phyloP scores from a whole-genome alignment of 2,329 filamentous ascomycete genomes.

The Albophoma yamanashiensis region DNA sequence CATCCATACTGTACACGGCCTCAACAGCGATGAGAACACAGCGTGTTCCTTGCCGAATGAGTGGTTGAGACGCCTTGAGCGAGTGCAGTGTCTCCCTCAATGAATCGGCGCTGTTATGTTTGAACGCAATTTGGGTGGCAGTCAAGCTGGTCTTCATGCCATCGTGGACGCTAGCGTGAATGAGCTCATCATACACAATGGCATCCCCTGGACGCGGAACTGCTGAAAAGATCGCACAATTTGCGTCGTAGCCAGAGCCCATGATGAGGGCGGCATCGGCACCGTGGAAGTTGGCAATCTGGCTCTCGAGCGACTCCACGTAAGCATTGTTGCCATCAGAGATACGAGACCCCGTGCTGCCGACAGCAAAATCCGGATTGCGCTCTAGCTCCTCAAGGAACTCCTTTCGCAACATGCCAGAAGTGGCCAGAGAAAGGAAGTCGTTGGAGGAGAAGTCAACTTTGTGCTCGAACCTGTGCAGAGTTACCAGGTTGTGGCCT shows the following conservation, averaged over 20 bases:
- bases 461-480: slow-evolving; percentile 5
- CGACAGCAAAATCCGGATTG: background rate
- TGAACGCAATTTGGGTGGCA: slow-evolving; percentile 28
- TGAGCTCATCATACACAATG: slow-evolving; percentile 53
- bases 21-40: slow-evolving; percentile 22
- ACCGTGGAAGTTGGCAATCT: slow-evolving; percentile 20
- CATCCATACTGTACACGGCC: background rate
- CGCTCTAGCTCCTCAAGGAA: slow-evolving; percentile 30
- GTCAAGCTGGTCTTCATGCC: slow-evolving; percentile 51
- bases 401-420: slow-evolving; percentile 29
- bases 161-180: slow-evolving; percentile 57
- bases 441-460: slow-evolving; percentile 56
- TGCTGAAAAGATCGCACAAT: slow-evolving; percentile 36
- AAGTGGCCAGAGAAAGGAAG: slow-evolving; percentile 47
- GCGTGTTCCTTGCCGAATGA: slow-evolving; percentile 14
- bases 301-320: background rate
- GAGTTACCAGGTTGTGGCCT: slow-evolving; percentile 14
- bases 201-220: slow-evolving; percentile 41
- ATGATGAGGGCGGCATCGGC: slow-evolving; percentile 48
- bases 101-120: slow-evolving; percentile 29
- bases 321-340: background rate
- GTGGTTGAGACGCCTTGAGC: slow-evolving; percentile 17
- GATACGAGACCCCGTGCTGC: background rate
- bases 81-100: slow-evolving; percentile 24
- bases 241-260: slow-evolving; percentile 47